Evolutionary conservation across 768 basidiomycete species (phyloP), one percentile per base, ranked within the genome.

Genomic region (Chiua virens): DNA sequence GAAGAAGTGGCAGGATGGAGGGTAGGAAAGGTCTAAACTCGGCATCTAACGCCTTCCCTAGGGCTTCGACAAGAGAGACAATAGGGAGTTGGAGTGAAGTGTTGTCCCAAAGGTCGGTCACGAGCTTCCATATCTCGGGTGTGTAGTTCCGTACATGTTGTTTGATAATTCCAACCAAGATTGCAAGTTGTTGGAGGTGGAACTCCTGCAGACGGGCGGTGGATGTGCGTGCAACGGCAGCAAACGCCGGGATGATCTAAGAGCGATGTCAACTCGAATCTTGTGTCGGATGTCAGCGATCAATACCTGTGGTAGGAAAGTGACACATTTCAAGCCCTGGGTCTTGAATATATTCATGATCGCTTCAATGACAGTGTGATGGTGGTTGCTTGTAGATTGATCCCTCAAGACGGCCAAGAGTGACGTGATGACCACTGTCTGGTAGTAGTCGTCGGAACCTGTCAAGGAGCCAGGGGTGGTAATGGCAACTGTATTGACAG

Each of bases 311-410:
- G 96, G 91, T 22, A 99, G 72, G 72, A 98, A 98, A 2, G 90
- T 83, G 18, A 96, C 94, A 67, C 93, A 97, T 77, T 95, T 94
- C 64, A 98, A 73, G 14, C 96, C 94, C 64, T 98, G 95, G 0
- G 94, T 97, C 70, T 95, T 94, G 80, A 98, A 99, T 54, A 99
- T 98, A 41, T 92, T 88, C 92, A 98, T 98, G 59, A 99, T 89
- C 2, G 94, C 94, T 66, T 98, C 94, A 50, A 98, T 94, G 42
- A 95, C 96, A 21, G 86, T 89, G 62, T 97, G 89, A 61, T 98
- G 94, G 60, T 92, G 87, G 49, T 77, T 85, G 61, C 80, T 88
- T 53, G 97, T 77, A 1, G 93, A 85, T 47, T 90, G 86, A 66
- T 99, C 97, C 64, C 86, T 90, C 54, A 99, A 68, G 51, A 99